A percentile compares a stretch with the other conserved stretches of the same genome.
Evolutionary conservation across 2,329 filamentous ascomycete genomes (phyloP).

Genomic region (Colletotrichum musae): DNA sequence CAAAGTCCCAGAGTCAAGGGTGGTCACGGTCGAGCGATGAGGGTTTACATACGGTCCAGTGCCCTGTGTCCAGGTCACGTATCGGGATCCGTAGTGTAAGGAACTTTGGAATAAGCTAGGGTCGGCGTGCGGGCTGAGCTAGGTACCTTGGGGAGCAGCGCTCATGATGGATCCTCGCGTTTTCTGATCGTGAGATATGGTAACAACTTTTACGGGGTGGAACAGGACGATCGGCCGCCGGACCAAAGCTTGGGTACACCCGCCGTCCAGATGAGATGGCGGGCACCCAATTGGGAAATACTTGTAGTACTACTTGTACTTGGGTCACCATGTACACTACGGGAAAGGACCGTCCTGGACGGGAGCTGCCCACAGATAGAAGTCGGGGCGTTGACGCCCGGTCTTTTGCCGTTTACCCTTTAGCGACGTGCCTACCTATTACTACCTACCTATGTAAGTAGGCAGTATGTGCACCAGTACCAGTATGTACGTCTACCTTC

Average conservation of each 20-base stretch:
- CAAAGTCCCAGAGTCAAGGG: no score
- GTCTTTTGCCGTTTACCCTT: no score
- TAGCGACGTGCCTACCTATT: no score
- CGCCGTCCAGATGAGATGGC: constrained; percentile 4
- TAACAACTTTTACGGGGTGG: not conserved
- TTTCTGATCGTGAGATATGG: not conserved
- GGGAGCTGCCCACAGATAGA: no score
- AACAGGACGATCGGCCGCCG: constrained; percentile 12
- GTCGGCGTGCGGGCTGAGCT: constrained; percentile 31
- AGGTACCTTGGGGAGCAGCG: constrained; percentile 20
- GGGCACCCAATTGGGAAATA: constrained; percentile 17
- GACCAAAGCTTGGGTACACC: constrained; percentile 10
- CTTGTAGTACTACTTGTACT: constrained; percentile 2
- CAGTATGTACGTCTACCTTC: no score
- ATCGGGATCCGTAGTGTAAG: not conserved
- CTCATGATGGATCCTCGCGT: constrained; percentile 3
- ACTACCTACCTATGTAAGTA: no score
- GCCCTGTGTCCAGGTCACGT: not conserved
- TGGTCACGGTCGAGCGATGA: not conserved
- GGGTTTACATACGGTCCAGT: no score
- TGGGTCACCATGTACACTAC: no score
- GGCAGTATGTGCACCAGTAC: no score
- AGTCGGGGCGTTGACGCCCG: no score
- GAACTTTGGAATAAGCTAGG: constrained; percentile 36
- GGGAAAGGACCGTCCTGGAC: no score